These are phyloP conservation scores for Aureobasidium sp. DNA, from an alignment of 2,329 filamentous ascomycete genomes.

Conservation along the genomic window DNA sequence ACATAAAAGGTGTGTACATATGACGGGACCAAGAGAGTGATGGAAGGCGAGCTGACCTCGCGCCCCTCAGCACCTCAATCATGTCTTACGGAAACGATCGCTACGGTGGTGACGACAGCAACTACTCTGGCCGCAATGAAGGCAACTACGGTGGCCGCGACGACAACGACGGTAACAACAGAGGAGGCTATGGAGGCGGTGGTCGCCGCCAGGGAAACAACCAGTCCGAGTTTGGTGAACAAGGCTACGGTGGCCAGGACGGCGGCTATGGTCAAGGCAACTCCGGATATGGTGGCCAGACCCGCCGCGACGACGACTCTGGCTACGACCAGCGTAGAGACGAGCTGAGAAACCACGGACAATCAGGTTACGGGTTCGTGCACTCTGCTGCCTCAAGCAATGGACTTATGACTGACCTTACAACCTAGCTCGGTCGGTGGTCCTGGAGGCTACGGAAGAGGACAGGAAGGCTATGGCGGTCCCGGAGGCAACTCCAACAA, in stretches of 20 bases:
- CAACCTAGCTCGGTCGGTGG: not conserved
- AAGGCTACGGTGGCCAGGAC: conserved; percentile 13
- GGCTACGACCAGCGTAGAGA: conserved; percentile 14
- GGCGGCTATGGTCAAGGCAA: conserved; percentile 16
- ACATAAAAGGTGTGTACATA: not conserved
- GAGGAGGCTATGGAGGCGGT: conserved; percentile 16
- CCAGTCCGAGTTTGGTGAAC: conserved; percentile 7
- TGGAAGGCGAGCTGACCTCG: not conserved
- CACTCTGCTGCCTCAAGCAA: not conserved
- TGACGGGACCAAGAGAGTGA: not conserved
- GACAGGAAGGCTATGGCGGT: conserved; percentile 7
- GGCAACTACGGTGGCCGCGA: conserved; percentile 17
- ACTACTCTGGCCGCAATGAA: conserved; percentile 17
- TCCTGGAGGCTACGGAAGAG: conserved; percentile 8
- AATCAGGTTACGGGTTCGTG: conserved; percentile 15
- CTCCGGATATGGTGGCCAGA: conserved; percentile 13
- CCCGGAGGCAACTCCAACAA: not conserved
- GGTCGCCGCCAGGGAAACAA: conserved; percentile 13
- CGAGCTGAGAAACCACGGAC: conserved; percentile 13
- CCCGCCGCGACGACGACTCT: conserved; percentile 11
- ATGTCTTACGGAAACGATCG: conserved; percentile 27
- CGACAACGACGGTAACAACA: conserved; percentile 4
- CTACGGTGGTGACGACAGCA: conserved; percentile 20
- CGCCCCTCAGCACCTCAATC: conserved; percentile 1
- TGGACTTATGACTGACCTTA: not conserved